Base-by-base conservation (phyloP, 176 grass and related monocot genomes). In the Avena insularis region DNA sequence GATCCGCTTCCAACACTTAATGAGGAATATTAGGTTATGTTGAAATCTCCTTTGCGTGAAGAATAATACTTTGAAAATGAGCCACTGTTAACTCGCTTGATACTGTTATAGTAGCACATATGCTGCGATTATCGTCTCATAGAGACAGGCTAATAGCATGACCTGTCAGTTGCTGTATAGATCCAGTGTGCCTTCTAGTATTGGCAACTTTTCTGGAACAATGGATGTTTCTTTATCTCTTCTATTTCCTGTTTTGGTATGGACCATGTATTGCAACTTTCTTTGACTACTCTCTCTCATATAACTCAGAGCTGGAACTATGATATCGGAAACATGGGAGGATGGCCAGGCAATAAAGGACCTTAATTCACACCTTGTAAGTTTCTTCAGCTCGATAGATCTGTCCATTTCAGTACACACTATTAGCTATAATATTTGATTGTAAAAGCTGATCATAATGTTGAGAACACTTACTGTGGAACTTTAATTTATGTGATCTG, bases 321-420 rank as follows among this genome's bases (percentile, higher is more conserved):
- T 97, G 27, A 99, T 99, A 62, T 99, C 97, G 81, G 94, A 99
- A 90, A 89, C 90, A 87, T 99, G 94, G 97, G 97, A 99, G 84
- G 97, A 99, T 77, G 94, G 97, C 47, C 97, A 99, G 69, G 97
- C 92, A 89, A 91, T 97, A 88, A 99, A 99, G 84, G 97, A 97
- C 88, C 87, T 99, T 85, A 99, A 97, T 93, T 61, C 87, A 90
- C 94, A 97, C 83, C 77, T 99, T 77, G 97, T 97, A 84, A 90
- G 89, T 93, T 89, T 82, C 82, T 89, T 12, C 36, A 9, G 25
- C 83, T 78, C 20, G 25, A 46, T 53, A 90, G 21, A 86, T 58
- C 79, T 78, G 11, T 81, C 53, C 63, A 73, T 20, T 66, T 74
- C 19, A 12, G 23, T 51, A 84, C 17, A 40, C 17, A n/a, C 64